These are phyloP conservation scores for Iris macrosiphon DNA, from an alignment of 106 monocot genomes.

Conservation along the genomic window DNA sequence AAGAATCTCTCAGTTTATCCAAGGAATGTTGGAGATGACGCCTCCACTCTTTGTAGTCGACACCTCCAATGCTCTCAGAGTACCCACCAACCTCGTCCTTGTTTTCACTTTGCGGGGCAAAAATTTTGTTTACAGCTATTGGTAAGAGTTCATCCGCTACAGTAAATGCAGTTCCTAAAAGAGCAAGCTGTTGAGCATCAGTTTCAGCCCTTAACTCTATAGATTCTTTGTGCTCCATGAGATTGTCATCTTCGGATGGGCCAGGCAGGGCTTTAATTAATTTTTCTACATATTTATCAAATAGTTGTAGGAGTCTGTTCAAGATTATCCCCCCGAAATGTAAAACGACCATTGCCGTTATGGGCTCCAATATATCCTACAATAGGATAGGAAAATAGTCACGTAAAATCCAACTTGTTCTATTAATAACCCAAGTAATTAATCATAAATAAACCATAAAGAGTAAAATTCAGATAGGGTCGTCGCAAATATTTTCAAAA, in stretches of 20 bases:
- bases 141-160: constrained; percentile 90
- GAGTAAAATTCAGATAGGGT: no score
- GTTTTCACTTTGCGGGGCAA: constrained; percentile 37
- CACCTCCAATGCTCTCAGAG: constrained; percentile 21
- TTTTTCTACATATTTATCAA: constrained; percentile 76
- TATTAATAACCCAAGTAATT: background rate
- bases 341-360: constrained; percentile 61
- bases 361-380: constrained; percentile 84
- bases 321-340: constrained; percentile 80
- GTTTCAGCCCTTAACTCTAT: constrained; percentile 63
- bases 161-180: constrained; percentile 77
- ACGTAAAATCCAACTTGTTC: background rate
- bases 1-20: constrained; percentile 90
- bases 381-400: constrained; percentile 7
- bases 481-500: no score
- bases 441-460: no score
- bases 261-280: constrained; percentile 71
- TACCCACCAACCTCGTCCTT: constrained; percentile 27
- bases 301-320: constrained; percentile 62
- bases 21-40: constrained; percentile 72
- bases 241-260: constrained; percentile 70
- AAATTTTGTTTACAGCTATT: constrained; percentile 52
- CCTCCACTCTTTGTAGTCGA: constrained; percentile 83
- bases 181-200: constrained; percentile 82
- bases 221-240: constrained; percentile 44